Evolutionary conservation across 441 rosid species (phyloP), one percentile per base, ranked within the genome.

Genomic region (Melianthus villosus): DNA sequence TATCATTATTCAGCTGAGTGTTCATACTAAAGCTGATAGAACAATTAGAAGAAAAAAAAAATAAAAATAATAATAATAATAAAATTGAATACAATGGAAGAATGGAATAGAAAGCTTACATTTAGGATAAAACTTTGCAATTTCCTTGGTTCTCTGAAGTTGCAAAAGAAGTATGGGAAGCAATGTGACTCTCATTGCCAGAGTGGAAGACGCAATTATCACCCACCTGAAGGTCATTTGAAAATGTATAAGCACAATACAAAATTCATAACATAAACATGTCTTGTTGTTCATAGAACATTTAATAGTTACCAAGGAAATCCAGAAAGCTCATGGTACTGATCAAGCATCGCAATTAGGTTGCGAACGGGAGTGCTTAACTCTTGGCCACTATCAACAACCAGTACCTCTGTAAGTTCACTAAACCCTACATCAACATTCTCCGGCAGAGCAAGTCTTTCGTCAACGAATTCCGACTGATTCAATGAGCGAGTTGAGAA

Each of bases 121-220:
- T 60, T 63, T 64, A 9, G 91, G 87, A 47, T 69, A 59, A 25
- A 69, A 50, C 19, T 75, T 77, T 6, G 68, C 55, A 18, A 87
- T 72, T 43, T 9, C 48, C 51, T 63, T 59, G 12, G 79, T 4
- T 55, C 76, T 86, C 42, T 59, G 54, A 17, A 76, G 74, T 51
- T 80, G 95, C 61, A 78, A 39, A 54, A 83, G 54, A 25, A 80
- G 53, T 19, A 67, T 9, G 30, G 97, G 97, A 37, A 80, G 45
- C 57, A 83, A 23, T 9, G 71, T 45, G 3, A 65, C 27, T 53
- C 97, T 71, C 73, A 87, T 60, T 10, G 71, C 79, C 42, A 80
- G 33, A 1, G 97, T 77, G 2, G 92, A 72, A 14, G 95, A 72
- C 29, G 53, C 77, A 53, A 87, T 83, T 30, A 76, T 59, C 13